Percentiles rank a stretch among this genome's conserved stretches.
Evolutionary conservation across 1,139 yeast species (phyloP).

Genomic region (Kodamaea derodonti): DNA sequence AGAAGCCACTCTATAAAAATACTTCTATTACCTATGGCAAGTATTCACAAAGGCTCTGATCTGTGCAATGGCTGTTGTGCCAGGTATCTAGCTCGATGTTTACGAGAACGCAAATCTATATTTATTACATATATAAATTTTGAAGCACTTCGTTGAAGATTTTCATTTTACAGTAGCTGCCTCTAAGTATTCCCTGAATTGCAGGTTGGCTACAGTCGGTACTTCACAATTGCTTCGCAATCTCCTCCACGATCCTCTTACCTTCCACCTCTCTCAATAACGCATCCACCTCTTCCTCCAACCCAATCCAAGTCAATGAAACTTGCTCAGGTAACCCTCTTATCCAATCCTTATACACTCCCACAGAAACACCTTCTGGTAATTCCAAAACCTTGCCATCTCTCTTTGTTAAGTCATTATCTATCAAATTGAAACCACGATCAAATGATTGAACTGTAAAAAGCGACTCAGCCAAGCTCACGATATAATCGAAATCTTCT

Average conservation of each 20-base stretch:
- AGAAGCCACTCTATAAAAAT: too few species aligned
- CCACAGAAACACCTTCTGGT: conserved; percentile 48
- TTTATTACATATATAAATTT: too few species aligned
- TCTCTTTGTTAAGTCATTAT: conserved; percentile 17
- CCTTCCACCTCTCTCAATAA: conserved; percentile 18
- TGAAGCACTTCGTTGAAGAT: too few species aligned
- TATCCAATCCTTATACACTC: conserved; percentile 51
- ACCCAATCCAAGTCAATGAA: conserved; percentile 63
- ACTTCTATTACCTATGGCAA: too few species aligned
- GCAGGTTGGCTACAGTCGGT: too few species aligned
- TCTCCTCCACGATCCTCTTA: conserved; percentile 14
- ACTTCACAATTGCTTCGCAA: too few species aligned
- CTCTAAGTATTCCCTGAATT: too few species aligned
- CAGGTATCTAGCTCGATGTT: too few species aligned
- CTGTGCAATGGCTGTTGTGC: too few species aligned
- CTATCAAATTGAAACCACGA: conserved; percentile 28
- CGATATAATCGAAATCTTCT: conserved; percentile 39
- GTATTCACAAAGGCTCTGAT: too few species aligned
- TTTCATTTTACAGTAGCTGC: too few species aligned
- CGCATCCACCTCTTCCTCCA: conserved; percentile 42
- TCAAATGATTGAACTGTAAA: conserved; percentile 27
- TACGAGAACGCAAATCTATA: too few species aligned
- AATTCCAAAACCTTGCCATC: conserved; percentile 18
- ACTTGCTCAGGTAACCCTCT: conserved; percentile 50
- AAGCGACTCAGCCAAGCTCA: conserved; percentile 20